Percentiles rank a stretch among this genome's conserved stretches.
phyloP scores from a whole-genome alignment of 2,329 filamentous ascomycete genomes.

The Myriosclerotinia curreyana region DNA sequence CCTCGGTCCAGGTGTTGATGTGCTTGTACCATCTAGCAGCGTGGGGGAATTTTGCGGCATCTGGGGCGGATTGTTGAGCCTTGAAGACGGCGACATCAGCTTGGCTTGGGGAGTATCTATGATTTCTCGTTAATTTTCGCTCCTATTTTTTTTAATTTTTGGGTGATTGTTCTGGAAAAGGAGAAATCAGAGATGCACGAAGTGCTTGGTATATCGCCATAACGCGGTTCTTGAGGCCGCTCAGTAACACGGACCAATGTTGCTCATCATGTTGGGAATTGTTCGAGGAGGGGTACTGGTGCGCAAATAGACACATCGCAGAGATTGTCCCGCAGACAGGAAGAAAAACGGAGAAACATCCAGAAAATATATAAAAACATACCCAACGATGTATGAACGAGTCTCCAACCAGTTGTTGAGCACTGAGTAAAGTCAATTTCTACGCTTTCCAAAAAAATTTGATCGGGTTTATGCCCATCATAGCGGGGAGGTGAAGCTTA shows the following conservation, averaged over 20 bases:
- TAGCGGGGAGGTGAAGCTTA: constrained; percentile 40
- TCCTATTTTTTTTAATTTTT: constrained; percentile 22
- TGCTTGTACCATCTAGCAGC: constrained; percentile 99
- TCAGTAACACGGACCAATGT: constrained; percentile 96
- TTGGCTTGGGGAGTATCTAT: constrained; percentile 67
- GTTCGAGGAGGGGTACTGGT: constrained; percentile 27
- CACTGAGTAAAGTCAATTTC: constrained; percentile 48
- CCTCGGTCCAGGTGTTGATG: constrained; percentile 86
- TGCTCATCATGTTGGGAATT: constrained; percentile 66
- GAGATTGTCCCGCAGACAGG: constrained; percentile 23
- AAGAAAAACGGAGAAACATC: constrained; percentile 27
- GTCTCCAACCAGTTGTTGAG: constrained; percentile 72
- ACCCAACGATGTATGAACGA: constrained; percentile 81
- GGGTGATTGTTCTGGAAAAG: constrained; percentile 26
- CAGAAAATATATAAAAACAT: constrained; percentile 45
- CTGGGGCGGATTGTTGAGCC: constrained; percentile 72
- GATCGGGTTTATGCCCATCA: neutral
- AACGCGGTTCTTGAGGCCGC: constrained; percentile 86
- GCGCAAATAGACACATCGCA: constrained; percentile 27
- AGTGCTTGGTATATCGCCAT: constrained; percentile 75
- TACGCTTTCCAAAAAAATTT: constrained; percentile 25
- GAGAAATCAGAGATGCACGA: constrained; percentile 70
- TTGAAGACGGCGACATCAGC: constrained; percentile 97
- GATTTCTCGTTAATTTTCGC: constrained; percentile 32
- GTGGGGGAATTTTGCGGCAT: constrained; percentile 84